Percentiles rank a stretch among this genome's conserved stretches.
Conservation (phyloP, 2,329 filamentous ascomycete species). For the Epichloe typhina region DNA sequence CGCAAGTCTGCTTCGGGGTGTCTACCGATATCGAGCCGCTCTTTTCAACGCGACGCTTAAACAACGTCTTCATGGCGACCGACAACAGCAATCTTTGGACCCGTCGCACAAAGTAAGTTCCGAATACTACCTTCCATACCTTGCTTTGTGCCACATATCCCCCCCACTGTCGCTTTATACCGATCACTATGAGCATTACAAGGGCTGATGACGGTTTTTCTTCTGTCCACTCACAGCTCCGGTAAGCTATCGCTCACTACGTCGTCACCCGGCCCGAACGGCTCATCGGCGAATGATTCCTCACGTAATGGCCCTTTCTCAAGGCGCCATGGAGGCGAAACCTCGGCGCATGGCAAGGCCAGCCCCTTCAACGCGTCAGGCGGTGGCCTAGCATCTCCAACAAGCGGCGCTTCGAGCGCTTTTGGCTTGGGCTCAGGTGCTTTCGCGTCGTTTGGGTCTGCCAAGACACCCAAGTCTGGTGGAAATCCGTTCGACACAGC, state of each 20-base stretch:
- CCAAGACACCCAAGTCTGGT: conserved; percentile 77
- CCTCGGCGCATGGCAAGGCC: conserved; percentile 57
- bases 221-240: conserved; percentile 37
- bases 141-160: neutral
- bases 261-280: conserved; percentile 41
- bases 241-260: conserved; percentile 88
- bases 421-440: conserved; percentile 92
- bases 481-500: conserved; percentile 70
- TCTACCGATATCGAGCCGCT: conserved; percentile 9
- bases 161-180: neutral
- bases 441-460: conserved; percentile 75
- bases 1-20: conserved; percentile 12
- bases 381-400: conserved; percentile 30
- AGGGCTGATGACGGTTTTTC: neutral
- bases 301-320: conserved; percentile 50
- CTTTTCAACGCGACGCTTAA: conserved; percentile 8
- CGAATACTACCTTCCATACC: neutral
- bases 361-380: conserved; percentile 71
- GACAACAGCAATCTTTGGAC: conserved; percentile 49
- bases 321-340: conserved; percentile 62
- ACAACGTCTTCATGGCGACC: conserved; percentile 34
- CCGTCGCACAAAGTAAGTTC: conserved; percentile 66
- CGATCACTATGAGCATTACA: neutral
- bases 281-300: conserved; percentile 38
- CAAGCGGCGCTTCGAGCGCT: conserved; percentile 63